Evolutionary conservation across 352 stramenopile genomes (phyloP).

Genomic region (Phytophthora foliorum): DNA sequence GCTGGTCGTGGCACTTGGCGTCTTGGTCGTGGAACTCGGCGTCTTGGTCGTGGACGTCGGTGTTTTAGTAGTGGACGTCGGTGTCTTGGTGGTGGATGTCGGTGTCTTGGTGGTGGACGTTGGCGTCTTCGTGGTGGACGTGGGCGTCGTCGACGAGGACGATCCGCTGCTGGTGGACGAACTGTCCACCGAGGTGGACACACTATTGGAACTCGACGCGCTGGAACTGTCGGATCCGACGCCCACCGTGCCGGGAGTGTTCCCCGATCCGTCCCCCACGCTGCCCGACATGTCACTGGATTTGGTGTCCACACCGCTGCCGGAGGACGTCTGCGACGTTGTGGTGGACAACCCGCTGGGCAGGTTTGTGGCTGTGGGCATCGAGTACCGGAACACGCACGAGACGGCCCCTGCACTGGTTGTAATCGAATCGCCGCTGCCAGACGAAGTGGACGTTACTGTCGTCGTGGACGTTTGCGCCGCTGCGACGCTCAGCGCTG

Average conservation of each 20-base stretch:
- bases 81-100: slow-evolving; percentile 32
- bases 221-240: slow-evolving; percentile 26
- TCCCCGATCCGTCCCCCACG: slow-evolving; percentile 28
- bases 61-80: slow-evolving; percentile 32
- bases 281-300: slow-evolving; percentile 30
- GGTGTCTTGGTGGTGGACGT: slow-evolving; percentile 38
- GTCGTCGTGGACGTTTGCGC: slow-evolving; percentile 50
- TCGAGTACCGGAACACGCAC: slow-evolving; percentile 64
- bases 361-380: slow-evolving; percentile 63
- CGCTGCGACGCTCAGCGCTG: slow-evolving; percentile 30
- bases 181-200: slow-evolving; percentile 7
- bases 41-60: slow-evolving; percentile 36
- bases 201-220: slow-evolving; percentile 1
- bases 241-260: slow-evolving; percentile 12
- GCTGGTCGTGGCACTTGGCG: slow-evolving; percentile 19
- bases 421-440: slow-evolving; percentile 25
- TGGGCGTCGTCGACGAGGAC: slow-evolving; percentile 9
- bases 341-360: slow-evolving; percentile 41
- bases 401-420: slow-evolving; percentile 37
- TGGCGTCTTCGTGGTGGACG: slow-evolving; percentile 28
- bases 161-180: slow-evolving; percentile 19
- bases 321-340: slow-evolving; percentile 23
- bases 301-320: slow-evolving; percentile 23
- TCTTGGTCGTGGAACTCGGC: slow-evolving; percentile 17
- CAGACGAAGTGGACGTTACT: slow-evolving; percentile 55